Evolutionary conservation across 2,329 filamentous ascomycete genomes (phyloP), one percentile per base, ranked within the genome.

Genomic region (Nigrospora sphaerica): DNA sequence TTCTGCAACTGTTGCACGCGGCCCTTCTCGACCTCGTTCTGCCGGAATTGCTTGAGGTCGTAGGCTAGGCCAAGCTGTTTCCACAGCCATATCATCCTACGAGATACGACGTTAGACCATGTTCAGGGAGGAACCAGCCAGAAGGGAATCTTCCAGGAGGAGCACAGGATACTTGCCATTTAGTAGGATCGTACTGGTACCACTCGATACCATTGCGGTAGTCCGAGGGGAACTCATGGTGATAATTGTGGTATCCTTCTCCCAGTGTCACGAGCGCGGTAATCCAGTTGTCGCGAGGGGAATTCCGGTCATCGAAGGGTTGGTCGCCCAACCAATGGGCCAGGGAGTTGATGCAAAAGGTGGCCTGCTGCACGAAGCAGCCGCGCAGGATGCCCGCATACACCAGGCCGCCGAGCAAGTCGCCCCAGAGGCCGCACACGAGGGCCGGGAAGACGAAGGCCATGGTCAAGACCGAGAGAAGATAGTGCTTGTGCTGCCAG

Each of bases 201-300:
- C 88, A 95, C 69, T 89, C 77, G 57, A 93, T 92, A 51, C 88
- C 88, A 65, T 95, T 95, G 64, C 88, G 87, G 80, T 93, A 95
- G 68, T 95, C 88, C 12, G 87, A 92, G 46, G 89, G 89, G 71
- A 95, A 95, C 68, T 95, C 88, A 77, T 95, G 88, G 72, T 95
- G 88, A 78, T 95, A 95, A 78, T 95, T 95, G 78, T 95, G 88
- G 73, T 95, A 95, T 31, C 88, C 88, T 70, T 91, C 88, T 42
- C 88, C 88, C 18, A 95, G 83, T 38, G 88, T 95, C 57, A 89
- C 83, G 16, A 95, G 71, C 39, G 88, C 88, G 36, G 88, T 95
- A 68, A 95, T 81, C 62, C 92, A 78, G 69, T 95, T 88, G 61
- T 95, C 88, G 65, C 89, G 85, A 53, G 88, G 89, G 50, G 86